These are phyloP conservation scores for Leishmania mexicana DNA, from an alignment of 208 protist genomes.

Conservation along the genomic window DNA sequence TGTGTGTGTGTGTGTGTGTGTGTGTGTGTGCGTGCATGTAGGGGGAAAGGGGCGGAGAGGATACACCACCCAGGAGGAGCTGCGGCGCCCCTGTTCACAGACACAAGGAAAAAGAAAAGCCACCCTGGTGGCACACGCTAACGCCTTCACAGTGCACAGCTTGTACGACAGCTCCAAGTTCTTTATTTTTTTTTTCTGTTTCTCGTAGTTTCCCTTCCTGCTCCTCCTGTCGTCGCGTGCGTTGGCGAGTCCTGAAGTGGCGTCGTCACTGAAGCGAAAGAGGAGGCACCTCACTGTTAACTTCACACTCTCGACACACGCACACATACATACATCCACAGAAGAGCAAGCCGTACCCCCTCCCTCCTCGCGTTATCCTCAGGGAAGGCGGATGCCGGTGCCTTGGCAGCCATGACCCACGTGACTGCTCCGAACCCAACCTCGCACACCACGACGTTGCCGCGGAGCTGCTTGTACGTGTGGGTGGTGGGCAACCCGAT, in stretches of 20 bases:
- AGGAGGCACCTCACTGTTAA: neutral
- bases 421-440: neutral
- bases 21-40: neutral
- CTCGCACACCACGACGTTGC: neutral
- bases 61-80: neutral
- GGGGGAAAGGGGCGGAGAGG: too few species aligned
- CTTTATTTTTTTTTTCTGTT: neutral
- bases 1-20: neutral
- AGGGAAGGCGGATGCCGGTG: neutral
- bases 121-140: too few species aligned
- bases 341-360: neutral
- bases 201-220: too few species aligned
- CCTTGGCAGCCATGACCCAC: neutral
- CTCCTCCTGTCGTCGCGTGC: neutral
- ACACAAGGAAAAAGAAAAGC: neutral
- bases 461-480: conserved; percentile 17
- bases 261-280: neutral
- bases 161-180: neutral
- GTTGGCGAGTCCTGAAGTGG: neutral
- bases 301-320: neutral
- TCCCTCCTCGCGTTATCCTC: neutral
- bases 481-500: conserved; percentile 71
- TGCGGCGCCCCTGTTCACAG: neutral
- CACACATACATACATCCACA: neutral
- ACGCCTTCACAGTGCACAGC: neutral